Base-by-base conservation (phyloP, 2,329 filamentous ascomycete species). In the Penicillium sp. region DNA sequence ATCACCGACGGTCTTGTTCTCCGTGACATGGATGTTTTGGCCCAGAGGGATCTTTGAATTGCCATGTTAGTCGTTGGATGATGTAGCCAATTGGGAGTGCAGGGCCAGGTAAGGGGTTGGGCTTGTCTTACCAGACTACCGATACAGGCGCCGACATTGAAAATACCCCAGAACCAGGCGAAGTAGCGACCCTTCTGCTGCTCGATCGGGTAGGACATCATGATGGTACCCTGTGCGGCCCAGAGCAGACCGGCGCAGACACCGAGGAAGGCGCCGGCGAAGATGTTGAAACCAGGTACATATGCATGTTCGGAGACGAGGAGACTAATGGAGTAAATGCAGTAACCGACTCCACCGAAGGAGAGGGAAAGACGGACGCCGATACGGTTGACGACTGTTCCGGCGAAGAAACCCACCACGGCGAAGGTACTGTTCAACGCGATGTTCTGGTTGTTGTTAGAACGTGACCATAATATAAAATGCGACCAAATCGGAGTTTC, bases 111-210 rank as follows among this genome's bases (percentile, higher is more conserved):
- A 53, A 25, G 35, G 23, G 35, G 41, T 23, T 17, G 19, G 17
- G 7, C 1, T 6, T 33, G 52, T 68, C 81, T 71, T 75, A 85
- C 83, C 78, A 86, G 70, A 69, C 87, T 86, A 61, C 92, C 92
- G 70, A 96, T 90, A 60, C 96, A 91, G 64, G 86, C 91, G 65
- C 92, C 92, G 56, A 92, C 74, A 77, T 96, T 96, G 83, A 96
- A 96, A 69, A 96, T 94, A 75, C 89, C 86, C 92, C 92, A 96
- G 78, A 96, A 96, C 81, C 86, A 88, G 59, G 89, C 89, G 73
- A 96, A 96, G 75, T 92, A 96, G 55, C 86, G 85, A 39, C 92
- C 92, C 81, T 96, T 96, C 61, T 84, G 83, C 36, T 83, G 75
- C 77, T 96, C 92, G 10, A 83, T 79, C 2, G 91, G 91, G 73